Conservation (phyloP, 2,329 filamentous ascomycete species). For the Albophoma yamanashiensis region DNA sequence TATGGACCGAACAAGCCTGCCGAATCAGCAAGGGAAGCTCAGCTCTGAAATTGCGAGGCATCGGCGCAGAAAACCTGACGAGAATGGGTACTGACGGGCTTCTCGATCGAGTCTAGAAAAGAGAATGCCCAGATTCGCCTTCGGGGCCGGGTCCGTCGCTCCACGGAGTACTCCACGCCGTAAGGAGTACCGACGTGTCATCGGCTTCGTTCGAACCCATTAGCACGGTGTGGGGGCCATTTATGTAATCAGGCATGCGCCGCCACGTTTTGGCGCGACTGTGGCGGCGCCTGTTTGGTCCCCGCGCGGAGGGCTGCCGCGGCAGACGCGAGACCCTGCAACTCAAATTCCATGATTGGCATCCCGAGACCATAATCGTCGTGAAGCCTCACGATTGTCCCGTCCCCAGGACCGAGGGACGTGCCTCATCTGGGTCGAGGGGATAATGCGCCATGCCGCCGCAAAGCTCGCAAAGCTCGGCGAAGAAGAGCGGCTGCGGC, state of each 20-base stretch:
- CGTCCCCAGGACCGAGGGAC: not conserved
- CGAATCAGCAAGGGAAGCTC: too few relatives aligned
- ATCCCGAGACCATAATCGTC: not conserved
- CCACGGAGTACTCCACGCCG: not conserved
- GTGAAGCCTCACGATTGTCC: not conserved
- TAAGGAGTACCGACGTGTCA: not conserved
- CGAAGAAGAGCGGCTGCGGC: slow-evolving; percentile 5
- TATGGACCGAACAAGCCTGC: not conserved
- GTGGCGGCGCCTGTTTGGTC: not conserved
- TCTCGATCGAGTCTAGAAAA: too few relatives aligned
- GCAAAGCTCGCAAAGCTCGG: slow-evolving; percentile 11
- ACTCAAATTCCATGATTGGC: not conserved
- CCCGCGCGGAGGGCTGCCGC: not conserved
- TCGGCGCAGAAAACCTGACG: too few relatives aligned
- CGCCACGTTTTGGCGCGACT: not conserved
- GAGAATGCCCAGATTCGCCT: too few relatives aligned
- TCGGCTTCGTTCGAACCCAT: not conserved
- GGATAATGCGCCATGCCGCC: slow-evolving; percentile 8
- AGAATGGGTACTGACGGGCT: too few relatives aligned
- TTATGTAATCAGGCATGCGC: not conserved
- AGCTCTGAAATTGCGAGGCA: too few relatives aligned
- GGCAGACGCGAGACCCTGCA: not conserved
- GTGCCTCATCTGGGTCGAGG: not conserved
- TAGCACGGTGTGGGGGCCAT: not conserved
- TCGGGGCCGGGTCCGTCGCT: not conserved